Conservation (phyloP, 2,329 filamentous ascomycete species). For the Myriosclerotinia scirpicola region DNA sequence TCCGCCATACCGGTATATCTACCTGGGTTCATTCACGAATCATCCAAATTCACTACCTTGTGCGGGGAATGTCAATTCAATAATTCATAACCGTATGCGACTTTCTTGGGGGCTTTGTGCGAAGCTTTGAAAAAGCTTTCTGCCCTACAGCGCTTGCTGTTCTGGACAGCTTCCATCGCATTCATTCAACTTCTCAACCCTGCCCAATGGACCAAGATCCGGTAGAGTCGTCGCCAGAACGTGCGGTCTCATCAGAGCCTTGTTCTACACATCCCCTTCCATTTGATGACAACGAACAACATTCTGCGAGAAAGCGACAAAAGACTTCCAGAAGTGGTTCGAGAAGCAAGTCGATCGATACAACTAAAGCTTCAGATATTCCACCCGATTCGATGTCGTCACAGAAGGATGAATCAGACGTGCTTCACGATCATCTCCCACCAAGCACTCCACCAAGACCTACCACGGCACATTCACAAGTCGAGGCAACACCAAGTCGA, state of each 20-base stretch:
- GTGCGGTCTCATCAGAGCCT: slow-evolving; percentile 62
- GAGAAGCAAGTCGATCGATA: slow-evolving; percentile 53
- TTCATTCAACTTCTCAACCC: slow-evolving; percentile 49
- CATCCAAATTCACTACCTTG: background rate
- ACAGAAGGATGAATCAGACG: slow-evolving; percentile 36
- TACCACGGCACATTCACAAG: slow-evolving; percentile 39
- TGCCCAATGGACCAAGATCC: slow-evolving; percentile 45
- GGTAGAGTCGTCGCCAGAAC: slow-evolving; percentile 50
- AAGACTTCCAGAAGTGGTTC: slow-evolving; percentile 59
- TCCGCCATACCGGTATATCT: background rate
- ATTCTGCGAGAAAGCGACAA: slow-evolving; percentile 56
- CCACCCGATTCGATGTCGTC: slow-evolving; percentile 27
- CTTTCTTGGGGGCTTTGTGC: slow-evolving; percentile 23
- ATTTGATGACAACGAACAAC: slow-evolving; percentile 56
- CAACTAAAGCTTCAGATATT: slow-evolving; percentile 30
- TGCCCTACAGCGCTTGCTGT: slow-evolving; percentile 27
- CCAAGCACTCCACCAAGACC: slow-evolving; percentile 38
- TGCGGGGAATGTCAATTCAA: slow-evolving; percentile 12
- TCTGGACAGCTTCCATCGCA: slow-evolving; percentile 34
- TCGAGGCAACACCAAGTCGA: slow-evolving; percentile 54
- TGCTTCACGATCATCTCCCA: slow-evolving; percentile 38
- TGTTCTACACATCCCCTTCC: slow-evolving; percentile 63
- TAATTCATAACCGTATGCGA: slow-evolving; percentile 28
- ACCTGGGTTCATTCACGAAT: background rate
- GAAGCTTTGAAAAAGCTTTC: slow-evolving; percentile 32